These are phyloP conservation scores for Arachnomyces sp. DNA, from an alignment of 2,329 filamentous ascomycete genomes.

Conservation along the genomic window DNA sequence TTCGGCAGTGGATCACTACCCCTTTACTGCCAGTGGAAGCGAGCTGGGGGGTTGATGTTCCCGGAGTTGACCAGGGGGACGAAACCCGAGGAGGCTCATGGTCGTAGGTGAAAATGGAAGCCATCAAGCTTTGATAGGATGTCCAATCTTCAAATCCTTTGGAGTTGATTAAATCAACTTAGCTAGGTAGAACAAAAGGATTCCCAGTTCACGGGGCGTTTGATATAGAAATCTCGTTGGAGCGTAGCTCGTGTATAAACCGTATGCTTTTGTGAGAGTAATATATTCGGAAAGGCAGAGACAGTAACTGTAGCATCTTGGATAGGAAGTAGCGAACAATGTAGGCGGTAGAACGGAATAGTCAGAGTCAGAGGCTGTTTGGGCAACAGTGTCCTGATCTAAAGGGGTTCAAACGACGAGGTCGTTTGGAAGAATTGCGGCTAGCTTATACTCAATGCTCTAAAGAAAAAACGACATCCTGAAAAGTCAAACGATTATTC, in stretches of 20 bases:
- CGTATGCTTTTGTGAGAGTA: conserved; percentile 10
- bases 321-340: not conserved
- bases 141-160: too few species aligned
- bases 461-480: too few species aligned
- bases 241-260: conserved; percentile 9
- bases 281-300: conserved; percentile 8
- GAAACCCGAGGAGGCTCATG: conserved; percentile 78
- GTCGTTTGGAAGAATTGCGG: too few species aligned
- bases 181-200: not conserved
- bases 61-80: conserved; percentile 74
- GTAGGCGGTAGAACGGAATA: too few species aligned
- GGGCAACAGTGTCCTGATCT: too few species aligned
- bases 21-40: conserved; percentile 19
- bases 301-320: conserved; percentile 18
- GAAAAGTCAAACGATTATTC: too few species aligned
- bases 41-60: conserved; percentile 33
- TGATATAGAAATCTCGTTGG: conserved; percentile 1
- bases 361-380: too few species aligned
- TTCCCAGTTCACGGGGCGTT: not conserved
- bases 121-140: too few species aligned
- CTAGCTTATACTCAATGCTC: too few species aligned
- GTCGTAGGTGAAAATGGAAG: conserved; percentile 93
- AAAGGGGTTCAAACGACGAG: too few species aligned
- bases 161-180: not conserved
- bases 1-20: conserved; percentile 20